Conservation (phyloP, 805 yeast genomes). For the Lachancea meyersii region DNA sequence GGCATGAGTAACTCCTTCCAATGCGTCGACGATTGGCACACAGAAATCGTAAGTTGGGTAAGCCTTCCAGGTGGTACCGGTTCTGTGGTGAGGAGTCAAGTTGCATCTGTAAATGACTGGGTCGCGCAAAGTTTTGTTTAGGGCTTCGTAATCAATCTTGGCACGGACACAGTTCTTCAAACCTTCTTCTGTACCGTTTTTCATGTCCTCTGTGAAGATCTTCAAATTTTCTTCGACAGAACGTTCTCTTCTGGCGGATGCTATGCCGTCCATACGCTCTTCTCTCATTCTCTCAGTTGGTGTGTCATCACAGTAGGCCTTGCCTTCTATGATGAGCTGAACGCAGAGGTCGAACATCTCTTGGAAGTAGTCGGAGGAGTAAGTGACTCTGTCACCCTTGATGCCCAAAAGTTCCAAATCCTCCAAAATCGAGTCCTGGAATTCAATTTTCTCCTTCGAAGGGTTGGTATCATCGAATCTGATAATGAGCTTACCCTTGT, state of each 20-base stretch:
- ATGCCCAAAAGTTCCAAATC: slow-evolving; percentile 87
- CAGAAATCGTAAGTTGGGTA: slow-evolving; percentile 99
- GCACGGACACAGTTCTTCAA: slow-evolving; percentile 92
- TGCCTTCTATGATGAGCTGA: slow-evolving; percentile 86
- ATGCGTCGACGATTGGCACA: slow-evolving; percentile 90
- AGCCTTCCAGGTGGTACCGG: slow-evolving; percentile 88
- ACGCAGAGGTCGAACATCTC: slow-evolving; percentile 83
- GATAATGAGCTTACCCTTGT: slow-evolving; percentile 92
- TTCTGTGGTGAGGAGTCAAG: slow-evolving; percentile 95
- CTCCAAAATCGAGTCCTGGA: slow-evolving; percentile 88
- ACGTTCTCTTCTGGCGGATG: slow-evolving; percentile 88
- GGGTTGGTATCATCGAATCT: slow-evolving; percentile 99
- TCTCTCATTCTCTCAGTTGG: slow-evolving; percentile 94
- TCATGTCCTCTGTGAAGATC: slow-evolving; percentile 87
- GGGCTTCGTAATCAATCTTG: slow-evolving; percentile 84
- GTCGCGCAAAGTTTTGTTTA: slow-evolving; percentile 93
- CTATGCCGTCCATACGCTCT: slow-evolving; percentile 96
- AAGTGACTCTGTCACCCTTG: slow-evolving; percentile 82
- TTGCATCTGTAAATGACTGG: slow-evolving; percentile 98
- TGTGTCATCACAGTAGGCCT: slow-evolving; percentile 97
- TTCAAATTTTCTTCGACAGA: slow-evolving; percentile 84
- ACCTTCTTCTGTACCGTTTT: slow-evolving; percentile 88
- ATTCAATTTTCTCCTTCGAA: slow-evolving; percentile 90
- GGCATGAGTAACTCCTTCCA: slow-evolving; percentile 97
- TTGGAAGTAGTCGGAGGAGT: slow-evolving; percentile 90